Base-by-base conservation (phyloP, 305 asterid genomes). In the Fraxinus velutina region DNA sequence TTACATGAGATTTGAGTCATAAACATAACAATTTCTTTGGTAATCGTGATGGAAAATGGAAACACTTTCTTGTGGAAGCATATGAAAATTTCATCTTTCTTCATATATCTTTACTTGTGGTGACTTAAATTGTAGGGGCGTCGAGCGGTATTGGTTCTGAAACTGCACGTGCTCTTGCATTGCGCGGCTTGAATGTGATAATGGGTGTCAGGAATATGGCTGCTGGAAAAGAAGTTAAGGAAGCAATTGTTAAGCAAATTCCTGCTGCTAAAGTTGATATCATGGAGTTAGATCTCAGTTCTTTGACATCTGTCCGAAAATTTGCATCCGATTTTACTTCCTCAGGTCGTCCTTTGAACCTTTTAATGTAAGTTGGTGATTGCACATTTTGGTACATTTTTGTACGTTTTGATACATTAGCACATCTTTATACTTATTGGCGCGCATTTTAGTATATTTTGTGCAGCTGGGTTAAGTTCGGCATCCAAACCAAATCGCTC, bases 141-240 rank as follows among this genome's bases (percentile, higher is more conserved):
- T 88, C 97, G 15, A 92, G 97, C 64, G 98, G 98, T 50, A 91
- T 95, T 37, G 98, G 98, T 22, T 52, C 92, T 42, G 98, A 95
- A 84, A 92, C 98, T 0, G 83, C 97, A 5, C 96, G 98, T 39
- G 97, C 92, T 84, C 97, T 93, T 52, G 97, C 97, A 1, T 55
- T 91, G 82, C 96, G 95, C 1, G 98, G 98, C 3, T 96, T 86
- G 29, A 84, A 86, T 73, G 98, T 93, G 1, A 88, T 91, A 71
- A 91, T 95, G 97, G 98, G 88, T 1, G 89, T 88, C 9, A 85
- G 98, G 78, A 90, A 93, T 68, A 64, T 89, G 88, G 80, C 80
- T 74, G 85, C 91, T 0, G 96, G 97, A 8, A 76, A 87, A n/a
- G 47, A 89, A 82, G 91, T 87, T 75, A 90, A 80, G 82, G 91